Conservation (phyloP, 805 yeast species). For the Suhomyces sp. region DNA sequence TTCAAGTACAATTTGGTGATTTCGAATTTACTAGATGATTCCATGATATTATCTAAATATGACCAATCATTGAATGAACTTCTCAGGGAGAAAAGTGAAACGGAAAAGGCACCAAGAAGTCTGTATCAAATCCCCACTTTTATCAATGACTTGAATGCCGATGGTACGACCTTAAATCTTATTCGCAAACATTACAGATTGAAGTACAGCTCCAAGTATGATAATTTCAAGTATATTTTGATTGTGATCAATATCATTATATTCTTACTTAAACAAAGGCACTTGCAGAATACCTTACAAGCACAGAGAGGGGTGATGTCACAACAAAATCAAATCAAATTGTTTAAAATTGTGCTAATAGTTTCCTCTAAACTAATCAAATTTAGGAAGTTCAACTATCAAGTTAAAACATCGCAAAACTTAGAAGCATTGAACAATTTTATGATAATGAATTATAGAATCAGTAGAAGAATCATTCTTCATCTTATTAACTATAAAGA, state of each 20-base stretch:
- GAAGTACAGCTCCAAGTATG: conserved; percentile 10
- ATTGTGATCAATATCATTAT: conserved; percentile 26
- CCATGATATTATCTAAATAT: conserved; percentile 43
- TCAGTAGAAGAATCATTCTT: conserved; percentile 37
- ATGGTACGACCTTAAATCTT: conserved; percentile 21
- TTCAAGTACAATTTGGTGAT: conserved; percentile 41
- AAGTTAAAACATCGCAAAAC: conserved; percentile 24
- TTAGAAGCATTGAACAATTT: conserved; percentile 27
- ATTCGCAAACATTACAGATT: conserved; percentile 17
- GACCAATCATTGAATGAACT: conserved; percentile 30
- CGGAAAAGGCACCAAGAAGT: background rate
- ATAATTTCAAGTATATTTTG: conserved; percentile 17
- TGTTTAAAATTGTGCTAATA: conserved; percentile 33
- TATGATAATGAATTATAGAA: conserved; percentile 31
- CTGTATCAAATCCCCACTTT: conserved; percentile 4
- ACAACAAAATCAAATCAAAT: conserved; percentile 15
- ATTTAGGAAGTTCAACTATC: conserved; percentile 20
- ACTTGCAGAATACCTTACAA: conserved; percentile 1
- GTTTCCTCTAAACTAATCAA: conserved; percentile 29
- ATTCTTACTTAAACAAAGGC: conserved; percentile 24
- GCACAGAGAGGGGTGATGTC: conserved; percentile 6
- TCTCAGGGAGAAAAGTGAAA: conserved; percentile 3
- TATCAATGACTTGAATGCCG: conserved; percentile 13
- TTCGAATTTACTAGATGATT: conserved; percentile 39
- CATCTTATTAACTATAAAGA: conserved; percentile 34